phyloP scores from a whole-genome alignment of 2,329 filamentous ascomycete genomes.

The Rutstroemia sp. region DNA sequence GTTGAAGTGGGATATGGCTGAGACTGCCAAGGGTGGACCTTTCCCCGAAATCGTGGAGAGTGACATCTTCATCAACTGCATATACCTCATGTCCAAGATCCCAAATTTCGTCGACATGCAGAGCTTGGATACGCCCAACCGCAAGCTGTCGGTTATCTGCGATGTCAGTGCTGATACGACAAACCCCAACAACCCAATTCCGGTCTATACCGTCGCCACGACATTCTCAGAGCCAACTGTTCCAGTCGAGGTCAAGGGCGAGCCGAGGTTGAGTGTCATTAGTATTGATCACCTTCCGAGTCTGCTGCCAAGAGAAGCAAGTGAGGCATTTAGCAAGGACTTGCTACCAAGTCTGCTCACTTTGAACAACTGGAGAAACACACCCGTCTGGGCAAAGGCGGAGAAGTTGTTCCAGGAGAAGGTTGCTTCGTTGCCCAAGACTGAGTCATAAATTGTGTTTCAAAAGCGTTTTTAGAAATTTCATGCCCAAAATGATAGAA shows the following conservation, averaged over 20 bases:
- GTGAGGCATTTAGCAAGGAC: slow-evolving; percentile 74
- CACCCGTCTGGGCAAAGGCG: slow-evolving; percentile 76
- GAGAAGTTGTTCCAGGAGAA: slow-evolving; percentile 81
- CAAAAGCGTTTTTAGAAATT: neutral
- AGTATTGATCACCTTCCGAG: slow-evolving; percentile 81
- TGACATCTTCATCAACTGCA: slow-evolving; percentile 80
- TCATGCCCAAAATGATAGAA: neutral
- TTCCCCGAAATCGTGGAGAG: slow-evolving; percentile 70
- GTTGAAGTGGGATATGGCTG: slow-evolving; percentile 63
- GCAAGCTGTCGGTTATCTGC: slow-evolving; percentile 72
- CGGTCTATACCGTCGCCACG: slow-evolving; percentile 77
- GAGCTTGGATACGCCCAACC: slow-evolving; percentile 57
- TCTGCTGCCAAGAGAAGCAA: slow-evolving; percentile 78
- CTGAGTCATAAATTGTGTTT: slow-evolving; percentile 4
- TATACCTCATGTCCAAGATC: slow-evolving; percentile 74
- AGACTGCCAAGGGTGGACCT: slow-evolving; percentile 64
- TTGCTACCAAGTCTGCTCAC: slow-evolving; percentile 70
- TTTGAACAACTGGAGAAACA: slow-evolving; percentile 66
- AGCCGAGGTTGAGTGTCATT: slow-evolving; percentile 64
- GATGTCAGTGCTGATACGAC: slow-evolving; percentile 73
- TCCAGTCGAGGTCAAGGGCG: slow-evolving; percentile 53
- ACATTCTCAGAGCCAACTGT: slow-evolving; percentile 88
- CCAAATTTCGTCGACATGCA: slow-evolving; percentile 73
- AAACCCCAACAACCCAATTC: slow-evolving; percentile 60
- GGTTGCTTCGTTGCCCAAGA: slow-evolving; percentile 57